Percentiles rank a stretch among this genome's conserved stretches.
These are phyloP conservation scores for Anisodus acutangulus DNA, from an alignment of 257 asterid species.

Conservation along the genomic window DNA sequence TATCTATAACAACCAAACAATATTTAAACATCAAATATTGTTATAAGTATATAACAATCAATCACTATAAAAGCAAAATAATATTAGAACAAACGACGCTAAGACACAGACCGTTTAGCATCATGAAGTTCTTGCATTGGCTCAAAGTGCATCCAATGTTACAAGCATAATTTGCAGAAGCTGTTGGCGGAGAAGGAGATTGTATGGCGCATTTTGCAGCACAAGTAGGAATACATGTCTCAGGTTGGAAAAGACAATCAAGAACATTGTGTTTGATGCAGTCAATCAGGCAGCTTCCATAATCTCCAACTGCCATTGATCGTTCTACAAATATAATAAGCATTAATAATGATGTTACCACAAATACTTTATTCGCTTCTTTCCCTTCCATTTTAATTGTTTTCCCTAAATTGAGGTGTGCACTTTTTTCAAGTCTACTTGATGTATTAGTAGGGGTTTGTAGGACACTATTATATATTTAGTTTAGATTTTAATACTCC, in stretches of 20 bases:
- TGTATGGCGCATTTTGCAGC: background rate
- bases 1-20: no score
- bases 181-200: background rate
- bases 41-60: no score
- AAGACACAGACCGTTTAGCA: background rate
- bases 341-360: background rate
- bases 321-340: background rate
- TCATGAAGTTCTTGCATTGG: background rate
- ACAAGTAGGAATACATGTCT: background rate
- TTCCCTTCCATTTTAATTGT: background rate
- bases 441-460: background rate
- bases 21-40: no score
- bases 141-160: background rate
- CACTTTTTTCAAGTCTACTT: background rate
- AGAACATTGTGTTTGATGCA: background rate
- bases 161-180: conserved; percentile 7
- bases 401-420: no score
- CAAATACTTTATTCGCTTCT: background rate
- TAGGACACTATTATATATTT: background rate
- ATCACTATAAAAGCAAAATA: no score
- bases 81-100: no score
- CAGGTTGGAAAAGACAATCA: background rate
- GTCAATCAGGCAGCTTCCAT: background rate
- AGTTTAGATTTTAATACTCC: background rate
- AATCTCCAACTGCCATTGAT: background rate